Conservation (phyloP, 2,329 filamentous ascomycete species). For the Cladosporium sp. region DNA sequence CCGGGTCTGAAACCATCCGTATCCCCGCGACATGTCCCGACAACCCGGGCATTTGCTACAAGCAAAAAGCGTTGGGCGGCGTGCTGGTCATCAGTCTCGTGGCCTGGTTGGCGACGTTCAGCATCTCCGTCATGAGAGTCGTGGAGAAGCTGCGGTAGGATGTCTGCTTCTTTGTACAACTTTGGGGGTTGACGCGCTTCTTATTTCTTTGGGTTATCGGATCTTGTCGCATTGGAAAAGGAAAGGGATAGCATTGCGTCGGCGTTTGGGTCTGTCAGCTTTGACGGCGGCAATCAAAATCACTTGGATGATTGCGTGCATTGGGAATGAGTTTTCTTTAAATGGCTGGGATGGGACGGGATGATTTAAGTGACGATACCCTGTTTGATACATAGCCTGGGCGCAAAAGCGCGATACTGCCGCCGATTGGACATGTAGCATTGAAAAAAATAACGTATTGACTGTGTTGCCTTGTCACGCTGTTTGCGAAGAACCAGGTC, state of each 20-base stretch:
- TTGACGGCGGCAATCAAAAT: neutral
- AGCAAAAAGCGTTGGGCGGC: conserved; percentile 66
- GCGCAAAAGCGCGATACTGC: too few relatives aligned
- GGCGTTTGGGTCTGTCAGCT: neutral
- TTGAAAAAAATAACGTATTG: too few relatives aligned
- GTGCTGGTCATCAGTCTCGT: conserved; percentile 76
- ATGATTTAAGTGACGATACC: neutral
- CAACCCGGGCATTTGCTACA: conserved; percentile 47
- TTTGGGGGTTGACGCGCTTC: neutral
- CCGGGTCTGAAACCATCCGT: conserved; percentile 15
- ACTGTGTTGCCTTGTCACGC: too few relatives aligned
- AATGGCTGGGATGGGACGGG: neutral
- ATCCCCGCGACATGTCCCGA: conserved; percentile 29
- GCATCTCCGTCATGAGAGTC: conserved; percentile 56
- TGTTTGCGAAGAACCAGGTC: too few relatives aligned
- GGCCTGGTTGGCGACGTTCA: conserved; percentile 87
- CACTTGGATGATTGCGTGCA: neutral
- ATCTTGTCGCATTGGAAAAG: neutral
- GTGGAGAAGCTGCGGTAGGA: conserved; percentile 29
- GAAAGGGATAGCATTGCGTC: conserved; percentile 1
- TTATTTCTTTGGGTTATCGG: neutral
- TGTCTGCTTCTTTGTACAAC: neutral
- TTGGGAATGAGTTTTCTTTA: neutral
- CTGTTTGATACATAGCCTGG: neutral
- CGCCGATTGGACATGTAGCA: too few relatives aligned